Percentiles rank a stretch among this genome's conserved stretches.
Conservation (phyloP, 2,329 filamentous ascomycete genomes). For the Colletotrichum lupini region DNA sequence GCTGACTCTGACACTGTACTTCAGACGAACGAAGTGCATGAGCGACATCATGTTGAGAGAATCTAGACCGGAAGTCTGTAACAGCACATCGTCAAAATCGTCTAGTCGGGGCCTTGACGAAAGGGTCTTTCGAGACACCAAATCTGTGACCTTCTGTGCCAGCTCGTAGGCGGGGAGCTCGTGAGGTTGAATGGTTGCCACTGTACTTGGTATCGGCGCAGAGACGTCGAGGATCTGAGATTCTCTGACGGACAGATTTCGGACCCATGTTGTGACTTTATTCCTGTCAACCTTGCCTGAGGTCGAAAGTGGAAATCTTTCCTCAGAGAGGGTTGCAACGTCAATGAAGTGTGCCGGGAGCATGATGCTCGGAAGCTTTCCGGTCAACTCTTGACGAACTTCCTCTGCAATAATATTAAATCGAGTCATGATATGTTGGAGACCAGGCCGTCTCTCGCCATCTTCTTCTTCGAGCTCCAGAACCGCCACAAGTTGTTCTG, state of each 20-base stretch:
- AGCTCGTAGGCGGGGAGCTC: slow-evolving; percentile 10
- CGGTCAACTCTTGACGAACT: not conserved
- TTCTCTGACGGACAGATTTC: not conserved
- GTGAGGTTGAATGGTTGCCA: not conserved
- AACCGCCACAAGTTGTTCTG: slow-evolving; percentile 3
- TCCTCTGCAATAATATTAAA: not conserved
- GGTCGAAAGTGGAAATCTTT: not conserved
- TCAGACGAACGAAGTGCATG: slow-evolving; percentile 24
- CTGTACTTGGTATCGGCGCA: not conserved
- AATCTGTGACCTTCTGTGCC: not conserved
- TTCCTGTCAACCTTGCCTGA: not conserved
- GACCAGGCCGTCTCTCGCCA: not conserved
- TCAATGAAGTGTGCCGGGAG: slow-evolving; percentile 10
- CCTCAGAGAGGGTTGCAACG: not conserved
- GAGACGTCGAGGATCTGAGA: not conserved
- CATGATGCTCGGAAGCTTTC: slow-evolving; percentile 8
- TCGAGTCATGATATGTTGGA: accelerated
- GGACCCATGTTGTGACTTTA: not conserved
- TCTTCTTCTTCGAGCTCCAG: not conserved
- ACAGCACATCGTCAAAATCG: not conserved
- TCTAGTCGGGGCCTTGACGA: accelerated
- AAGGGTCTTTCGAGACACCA: not conserved
- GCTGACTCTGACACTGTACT: slow-evolving; percentile 3
- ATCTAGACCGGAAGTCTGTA: slow-evolving; percentile 21
- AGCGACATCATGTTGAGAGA: slow-evolving; percentile 31